Percentiles rank a stretch among this genome's conserved stretches.
These are phyloP conservation scores for Metschnikowia peoriensis DNA, from an alignment of 805 yeast species.

Conservation along the genomic window DNA sequence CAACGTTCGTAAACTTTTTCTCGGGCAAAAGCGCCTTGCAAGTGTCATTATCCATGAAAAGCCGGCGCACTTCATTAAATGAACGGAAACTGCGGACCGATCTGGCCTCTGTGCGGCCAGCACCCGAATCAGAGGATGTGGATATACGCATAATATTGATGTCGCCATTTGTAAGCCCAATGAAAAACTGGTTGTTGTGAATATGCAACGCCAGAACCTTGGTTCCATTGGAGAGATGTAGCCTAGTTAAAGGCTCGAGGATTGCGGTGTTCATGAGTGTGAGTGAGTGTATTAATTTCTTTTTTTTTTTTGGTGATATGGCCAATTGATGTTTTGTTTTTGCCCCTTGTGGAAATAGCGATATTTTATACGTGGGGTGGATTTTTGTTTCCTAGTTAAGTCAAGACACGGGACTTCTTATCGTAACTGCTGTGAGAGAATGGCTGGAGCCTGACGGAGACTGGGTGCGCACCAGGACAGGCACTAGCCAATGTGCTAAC, in stretches of 20 bases:
- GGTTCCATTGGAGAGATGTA: conserved; percentile 25
- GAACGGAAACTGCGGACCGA: conserved; percentile 22
- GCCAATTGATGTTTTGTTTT: too few relatives aligned
- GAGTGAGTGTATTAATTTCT: too few relatives aligned
- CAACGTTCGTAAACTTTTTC: conserved; percentile 21
- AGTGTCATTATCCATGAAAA: conserved; percentile 22
- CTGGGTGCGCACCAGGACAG: too few relatives aligned
- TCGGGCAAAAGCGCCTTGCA: conserved; percentile 20
- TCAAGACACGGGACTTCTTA: too few relatives aligned
- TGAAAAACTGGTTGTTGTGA: conserved; percentile 21
- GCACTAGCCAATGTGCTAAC: too few relatives aligned
- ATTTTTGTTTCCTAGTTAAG: too few relatives aligned
- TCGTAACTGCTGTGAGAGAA: too few relatives aligned
- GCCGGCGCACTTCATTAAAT: conserved; percentile 23
- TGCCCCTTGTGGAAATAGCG: too few relatives aligned
- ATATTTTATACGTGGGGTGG: too few relatives aligned
- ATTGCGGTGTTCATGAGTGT: conserved; percentile 40
- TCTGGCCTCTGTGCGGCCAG: conserved; percentile 10
- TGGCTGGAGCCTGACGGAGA: too few relatives aligned
- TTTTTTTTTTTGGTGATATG: too few relatives aligned
- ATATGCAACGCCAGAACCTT: conserved; percentile 27
- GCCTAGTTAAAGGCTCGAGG: conserved; percentile 35
- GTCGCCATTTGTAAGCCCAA: conserved; percentile 39
- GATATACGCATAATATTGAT: conserved; percentile 23
- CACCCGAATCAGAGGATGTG: conserved; percentile 10